Percentiles rank a stretch among this genome's conserved stretches.
phyloP scores from a whole-genome alignment of 2,329 filamentous ascomycete species.

The Microcyclospora tardicrescens region DNA sequence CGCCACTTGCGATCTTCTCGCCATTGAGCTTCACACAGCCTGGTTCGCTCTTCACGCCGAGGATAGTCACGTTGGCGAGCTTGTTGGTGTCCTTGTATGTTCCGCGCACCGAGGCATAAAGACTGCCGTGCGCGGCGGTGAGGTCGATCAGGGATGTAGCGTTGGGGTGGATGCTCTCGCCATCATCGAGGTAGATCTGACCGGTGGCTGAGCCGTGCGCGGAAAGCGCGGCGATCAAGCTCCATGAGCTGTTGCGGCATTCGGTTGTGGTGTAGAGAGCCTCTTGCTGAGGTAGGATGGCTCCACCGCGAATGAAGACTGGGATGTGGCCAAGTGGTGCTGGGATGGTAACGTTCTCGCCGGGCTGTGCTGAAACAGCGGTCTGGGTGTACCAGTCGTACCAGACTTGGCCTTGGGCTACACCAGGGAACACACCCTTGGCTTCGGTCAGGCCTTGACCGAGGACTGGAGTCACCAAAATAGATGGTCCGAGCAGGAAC shows the following conservation, averaged over 20 bases:
- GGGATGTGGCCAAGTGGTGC: conserved; percentile 58
- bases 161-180: conserved; percentile 49
- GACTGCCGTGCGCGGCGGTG: conserved; percentile 29
- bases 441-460: conserved; percentile 49
- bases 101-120: conserved; percentile 40
- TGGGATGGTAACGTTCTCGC: conserved; percentile 46
- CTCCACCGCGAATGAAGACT: conserved; percentile 56
- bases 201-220: conserved; percentile 44
- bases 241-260: conserved; percentile 52
- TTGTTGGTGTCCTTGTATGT: conserved; percentile 43
- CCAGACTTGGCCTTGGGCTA: conserved; percentile 48
- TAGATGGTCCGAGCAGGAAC: conserved; percentile 54
- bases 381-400: conserved; percentile 70
- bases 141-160: conserved; percentile 41
- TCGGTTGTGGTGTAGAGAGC: conserved; percentile 54
- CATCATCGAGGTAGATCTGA: conserved; percentile 60
- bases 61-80: conserved; percentile 49
- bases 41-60: conserved; percentile 38
- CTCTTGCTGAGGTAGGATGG: conserved; percentile 54
- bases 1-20: conserved; percentile 26
- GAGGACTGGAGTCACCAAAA: conserved; percentile 57
- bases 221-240: conserved; percentile 50
- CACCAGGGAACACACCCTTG: conserved; percentile 56
- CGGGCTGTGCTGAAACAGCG: conserved; percentile 37
- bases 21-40: conserved; percentile 42